Evolutionary conservation across 208 protist genomes (phyloP).

Genomic region (Lotmaria passim): DNA sequence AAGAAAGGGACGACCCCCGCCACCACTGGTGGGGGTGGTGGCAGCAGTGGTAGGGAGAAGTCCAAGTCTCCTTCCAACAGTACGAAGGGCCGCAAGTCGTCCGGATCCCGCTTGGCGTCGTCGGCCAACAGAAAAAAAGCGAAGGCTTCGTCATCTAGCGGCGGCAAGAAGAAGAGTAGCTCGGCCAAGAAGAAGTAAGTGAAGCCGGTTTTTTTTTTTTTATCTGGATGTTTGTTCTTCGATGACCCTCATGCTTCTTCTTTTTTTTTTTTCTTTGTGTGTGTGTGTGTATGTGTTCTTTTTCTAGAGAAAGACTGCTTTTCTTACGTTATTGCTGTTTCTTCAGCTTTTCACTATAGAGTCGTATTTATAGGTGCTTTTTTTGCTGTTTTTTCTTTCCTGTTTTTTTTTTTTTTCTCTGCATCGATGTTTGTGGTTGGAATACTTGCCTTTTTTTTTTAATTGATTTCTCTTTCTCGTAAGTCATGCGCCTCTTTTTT

Average conservation of each 20-base stretch:
- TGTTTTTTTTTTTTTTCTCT: conserved; percentile 6
- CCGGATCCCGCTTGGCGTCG: conserved; percentile 1
- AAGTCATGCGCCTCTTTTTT: too few relatives aligned
- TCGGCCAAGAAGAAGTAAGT: background rate
- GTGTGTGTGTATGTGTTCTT: background rate
- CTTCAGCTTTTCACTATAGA: conserved; percentile 11
- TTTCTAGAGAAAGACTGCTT: background rate
- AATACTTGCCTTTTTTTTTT: too few relatives aligned
- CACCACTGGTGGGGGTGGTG: conserved; percentile 6
- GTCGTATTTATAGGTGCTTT: conserved; percentile 19
- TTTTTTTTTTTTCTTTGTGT: background rate
- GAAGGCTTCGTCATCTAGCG: conserved; percentile 1
- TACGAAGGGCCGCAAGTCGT: conserved; percentile 4
- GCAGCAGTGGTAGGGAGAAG: conserved; percentile 23
- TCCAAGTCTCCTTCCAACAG: background rate
- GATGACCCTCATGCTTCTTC: background rate
- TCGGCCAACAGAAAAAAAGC: conserved; percentile 14
- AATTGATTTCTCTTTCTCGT: too few relatives aligned
- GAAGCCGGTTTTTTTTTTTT: background rate
- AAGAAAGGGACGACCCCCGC: conserved; percentile 10
- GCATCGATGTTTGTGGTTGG: background rate
- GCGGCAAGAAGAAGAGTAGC: conserved; percentile 14
- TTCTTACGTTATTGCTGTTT: conserved; percentile 3
- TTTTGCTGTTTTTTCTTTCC: conserved; percentile 14
- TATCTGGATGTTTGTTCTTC: background rate